Base-by-base conservation (phyloP, 768 basidiomycete species). In the Russula emetica region DNA sequence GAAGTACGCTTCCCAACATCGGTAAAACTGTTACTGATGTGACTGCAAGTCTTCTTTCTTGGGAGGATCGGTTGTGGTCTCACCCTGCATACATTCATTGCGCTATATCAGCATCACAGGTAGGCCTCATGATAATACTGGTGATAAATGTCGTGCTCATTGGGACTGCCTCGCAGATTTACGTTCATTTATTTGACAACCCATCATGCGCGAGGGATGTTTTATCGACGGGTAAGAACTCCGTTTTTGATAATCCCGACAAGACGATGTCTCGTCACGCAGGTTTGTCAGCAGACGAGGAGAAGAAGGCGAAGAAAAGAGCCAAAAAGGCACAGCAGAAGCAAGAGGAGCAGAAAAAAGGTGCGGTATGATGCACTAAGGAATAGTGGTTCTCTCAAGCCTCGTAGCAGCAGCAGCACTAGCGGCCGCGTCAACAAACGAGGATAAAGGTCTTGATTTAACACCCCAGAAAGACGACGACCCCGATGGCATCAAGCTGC, bases 291-390 rank as follows among this genome's bases (percentile, higher is more conserved):
- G 79, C 84, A 4, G 85, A 83, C 28, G 82, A 82, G 5, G 87
- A 86, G 74, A 91, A 90, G 74, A 91, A 92, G 72, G 88, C 88
- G 0, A 86, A 86, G 72, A 92, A 91, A 75, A 93, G 90, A 73
- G 90, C 90, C 14, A 93, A 92, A 76, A 93, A 91, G 73, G 82
- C 87, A 0, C 86, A 85, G 1, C 79, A 80, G 66, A 89, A 85
- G 70, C 79, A 83, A 65, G 88, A 88, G 57, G 87, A 89, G 51
- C 75, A 75, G 60, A 90, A 90, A 75, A 92, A 92, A 78, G 79
- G 90, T 90, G 68, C 38, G 64, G 57, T 53, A 51, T 18, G 56
- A 61, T 66, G 40, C 24, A 49, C 58, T 22, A 26, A 30, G 63
- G 62, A 55, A 58, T 57, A 49, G 9, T 49, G 22, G 18, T 45